Evolutionary conservation across 164 flowering plant genomes (phyloP), one percentile per base, ranked within the genome.

Genomic region (Brasenia schreberi): DNA sequence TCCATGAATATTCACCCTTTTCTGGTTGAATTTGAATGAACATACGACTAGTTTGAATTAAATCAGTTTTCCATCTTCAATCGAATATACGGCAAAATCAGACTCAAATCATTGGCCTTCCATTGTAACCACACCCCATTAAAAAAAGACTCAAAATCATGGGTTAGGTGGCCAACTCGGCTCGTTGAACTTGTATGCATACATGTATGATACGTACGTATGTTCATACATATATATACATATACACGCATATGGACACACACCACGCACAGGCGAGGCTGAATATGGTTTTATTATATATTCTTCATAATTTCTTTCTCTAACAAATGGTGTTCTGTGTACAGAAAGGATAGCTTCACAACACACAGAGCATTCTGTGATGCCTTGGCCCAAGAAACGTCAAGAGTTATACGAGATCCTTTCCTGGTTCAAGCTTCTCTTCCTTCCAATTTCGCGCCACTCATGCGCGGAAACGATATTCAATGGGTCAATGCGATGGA

Each of bases 281-380:
- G 56, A 9, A 9, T 49, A 49, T 14, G 56, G 56, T 49, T 2
- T 49, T 49, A 7, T 7, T 45, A 49, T 49, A 49, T 49, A 49
- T 61, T 61, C 63, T 9, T 61, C 33, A 18, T 61, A 7, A 33
- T 33, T 33, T 33, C 39, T 33, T 33, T 33, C 39, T 33, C 39
- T 33, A 33, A 33, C 39, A 33, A 33, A 33, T 33, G 4, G 39
- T 33, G 39, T 33, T 33, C 39, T 33, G 9, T 61, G 18, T 61
- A 70, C 85, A 91, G 96, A 85, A 70, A 91, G 64, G 97, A 91
- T 65, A 91, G 96, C 79, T 91, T 89, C 79, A 78, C 87, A 64
- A 91, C 97, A 0, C 97, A 91, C 64, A 78, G 97, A 72, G 97
- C 97, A n/a, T 91, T 89, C 76, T 91, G 93, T 61, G 97, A 89